A percentile compares a stretch with the other conserved stretches of the same genome.
Conservation (phyloP, 1,284 basidiomycete genomes). For the Vanrija pseudolonga region DNA sequence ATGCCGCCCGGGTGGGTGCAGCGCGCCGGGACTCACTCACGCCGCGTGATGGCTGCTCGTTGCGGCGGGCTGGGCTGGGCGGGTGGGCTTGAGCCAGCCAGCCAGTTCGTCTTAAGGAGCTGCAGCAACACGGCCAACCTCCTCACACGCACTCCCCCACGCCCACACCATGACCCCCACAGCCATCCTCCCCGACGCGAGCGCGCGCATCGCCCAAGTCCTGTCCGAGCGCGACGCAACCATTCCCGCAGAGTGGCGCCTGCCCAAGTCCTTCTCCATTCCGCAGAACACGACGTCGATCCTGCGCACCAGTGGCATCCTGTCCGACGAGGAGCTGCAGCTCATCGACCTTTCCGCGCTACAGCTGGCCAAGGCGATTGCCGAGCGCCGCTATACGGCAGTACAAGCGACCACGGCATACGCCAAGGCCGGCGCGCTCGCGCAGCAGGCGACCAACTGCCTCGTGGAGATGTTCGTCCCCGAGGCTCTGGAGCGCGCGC, state of each 20-base stretch:
- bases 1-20: too few relatives aligned
- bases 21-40: too few relatives aligned
- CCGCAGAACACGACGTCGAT: slow-evolving; percentile 4
- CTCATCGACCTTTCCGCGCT: slow-evolving; percentile 39
- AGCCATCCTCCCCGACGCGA: too few relatives aligned
- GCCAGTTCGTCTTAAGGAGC: too few relatives aligned
- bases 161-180: too few relatives aligned
- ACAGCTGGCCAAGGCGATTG: slow-evolving; percentile 35
- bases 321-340: slow-evolving; percentile 23
- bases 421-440: slow-evolving; percentile 20
- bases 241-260: slow-evolving; percentile 9
- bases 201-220: too few relatives aligned
- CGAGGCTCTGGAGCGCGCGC: slow-evolving; percentile 57
- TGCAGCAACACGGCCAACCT: too few relatives aligned
- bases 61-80: too few relatives aligned
- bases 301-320: slow-evolving; percentile 6
- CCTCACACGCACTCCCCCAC: too few relatives aligned
- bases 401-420: slow-evolving; percentile 32
- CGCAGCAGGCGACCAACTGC: slow-evolving; percentile 55
- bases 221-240: slow-evolving; percentile 3
- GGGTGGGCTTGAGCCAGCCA: too few relatives aligned
- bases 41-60: too few relatives aligned
- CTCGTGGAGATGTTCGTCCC: slow-evolving; percentile 66
- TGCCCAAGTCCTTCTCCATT: slow-evolving; percentile 2
- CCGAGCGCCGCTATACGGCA: slow-evolving; percentile 21